Evolutionary conservation across 257 asterid genomes (phyloP).

Genomic region (Salvia rosmarinus): DNA sequence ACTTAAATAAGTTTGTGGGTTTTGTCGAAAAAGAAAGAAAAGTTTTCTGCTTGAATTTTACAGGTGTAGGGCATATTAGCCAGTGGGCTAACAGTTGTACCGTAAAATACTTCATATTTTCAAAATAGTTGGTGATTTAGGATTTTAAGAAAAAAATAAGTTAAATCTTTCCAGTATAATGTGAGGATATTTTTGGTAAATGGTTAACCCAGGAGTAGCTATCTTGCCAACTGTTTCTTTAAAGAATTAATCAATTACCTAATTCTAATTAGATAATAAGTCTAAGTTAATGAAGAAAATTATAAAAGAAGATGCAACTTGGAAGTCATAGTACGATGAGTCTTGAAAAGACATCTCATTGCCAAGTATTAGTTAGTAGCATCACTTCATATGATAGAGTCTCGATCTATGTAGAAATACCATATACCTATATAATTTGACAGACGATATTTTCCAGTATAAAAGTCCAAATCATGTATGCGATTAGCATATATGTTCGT

Average conservation of each 20-base stretch:
- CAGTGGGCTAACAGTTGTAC: constrained; percentile 7
- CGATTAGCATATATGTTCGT: too few relatives aligned
- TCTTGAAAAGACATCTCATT: neutral
- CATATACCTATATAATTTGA: neutral
- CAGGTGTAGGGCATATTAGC: neutral
- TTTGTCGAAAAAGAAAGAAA: neutral
- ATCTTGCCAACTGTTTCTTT: constrained; percentile 29
- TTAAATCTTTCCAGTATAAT: neutral
- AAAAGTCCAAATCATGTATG: neutral
- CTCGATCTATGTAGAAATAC: neutral
- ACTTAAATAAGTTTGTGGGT: neutral
- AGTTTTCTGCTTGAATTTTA: neutral
- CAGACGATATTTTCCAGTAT: neutral
- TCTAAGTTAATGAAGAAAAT: constrained; percentile 31
- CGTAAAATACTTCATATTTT: neutral
- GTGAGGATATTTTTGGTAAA: constrained; percentile 5
- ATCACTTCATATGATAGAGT: neutral
- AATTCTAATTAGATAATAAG: constrained; percentile 38
- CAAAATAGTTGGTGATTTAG: neutral
- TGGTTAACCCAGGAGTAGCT: constrained; percentile 13
- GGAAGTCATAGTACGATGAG: neutral
- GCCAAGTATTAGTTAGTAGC: neutral
- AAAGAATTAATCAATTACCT: constrained; percentile 31
- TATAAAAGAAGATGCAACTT: neutral
- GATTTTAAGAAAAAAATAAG: neutral